These are phyloP conservation scores for Fonsecaea erecta DNA, from an alignment of 2,329 filamentous ascomycete genomes.

Conservation along the genomic window DNA sequence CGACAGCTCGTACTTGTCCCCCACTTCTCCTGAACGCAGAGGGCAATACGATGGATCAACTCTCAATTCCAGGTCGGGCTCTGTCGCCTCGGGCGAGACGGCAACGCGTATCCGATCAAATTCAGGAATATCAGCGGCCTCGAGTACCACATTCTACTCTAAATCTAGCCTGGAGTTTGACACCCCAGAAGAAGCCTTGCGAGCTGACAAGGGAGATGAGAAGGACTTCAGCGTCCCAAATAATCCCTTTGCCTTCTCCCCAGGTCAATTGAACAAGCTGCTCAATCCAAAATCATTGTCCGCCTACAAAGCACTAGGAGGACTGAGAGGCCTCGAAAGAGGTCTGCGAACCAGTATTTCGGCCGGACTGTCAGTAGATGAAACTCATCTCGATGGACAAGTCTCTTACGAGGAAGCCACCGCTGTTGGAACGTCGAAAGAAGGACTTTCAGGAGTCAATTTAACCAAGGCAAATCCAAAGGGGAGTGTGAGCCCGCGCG, in stretches of 20 bases:
- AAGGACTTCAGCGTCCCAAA: constrained; percentile 74
- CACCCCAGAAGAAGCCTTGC: constrained; percentile 51
- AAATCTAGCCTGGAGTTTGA: constrained; percentile 35
- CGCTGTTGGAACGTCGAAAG: constrained; percentile 28
- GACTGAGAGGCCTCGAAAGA: constrained; percentile 75
- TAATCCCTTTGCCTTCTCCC: constrained; percentile 84
- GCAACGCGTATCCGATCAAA: constrained; percentile 44
- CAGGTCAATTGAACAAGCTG: constrained; percentile 83
- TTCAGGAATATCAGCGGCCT: constrained; percentile 36
- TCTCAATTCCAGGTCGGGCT: constrained; percentile 50
- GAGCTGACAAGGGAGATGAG: constrained; percentile 76
- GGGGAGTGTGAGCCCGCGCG: constrained; percentile 20
- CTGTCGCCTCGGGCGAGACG: constrained; percentile 39
- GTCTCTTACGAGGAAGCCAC: constrained; percentile 76
- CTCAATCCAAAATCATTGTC: constrained; percentile 85
- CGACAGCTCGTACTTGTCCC: constrained; percentile 37
- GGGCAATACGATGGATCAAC: constrained; percentile 49
- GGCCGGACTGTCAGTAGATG: constrained; percentile 77
- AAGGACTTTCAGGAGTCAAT: constrained; percentile 22
- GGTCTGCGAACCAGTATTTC: constrained; percentile 74
- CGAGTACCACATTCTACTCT: constrained; percentile 29
- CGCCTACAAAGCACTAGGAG: constrained; percentile 81
- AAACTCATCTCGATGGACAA: constrained; percentile 66
- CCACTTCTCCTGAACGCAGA: constrained; percentile 42
- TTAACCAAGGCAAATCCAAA: constrained; percentile 5